Evolutionary conservation across 495 filamentous ascomycete genomes (phyloP).

Genomic region (Friedmanniomyces simplex): DNA sequence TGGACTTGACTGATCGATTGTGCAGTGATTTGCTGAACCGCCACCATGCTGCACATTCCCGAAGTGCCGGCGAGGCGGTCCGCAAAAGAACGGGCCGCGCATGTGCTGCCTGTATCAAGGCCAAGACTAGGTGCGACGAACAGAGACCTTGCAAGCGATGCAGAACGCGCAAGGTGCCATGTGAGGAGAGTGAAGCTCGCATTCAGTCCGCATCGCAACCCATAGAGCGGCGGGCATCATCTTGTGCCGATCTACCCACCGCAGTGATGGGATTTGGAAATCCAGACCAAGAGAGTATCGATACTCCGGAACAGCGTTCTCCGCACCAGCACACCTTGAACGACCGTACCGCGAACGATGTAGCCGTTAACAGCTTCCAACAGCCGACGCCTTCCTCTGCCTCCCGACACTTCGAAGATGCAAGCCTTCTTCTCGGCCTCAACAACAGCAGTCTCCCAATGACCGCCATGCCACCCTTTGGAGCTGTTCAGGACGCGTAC

Average conservation of each 20-base stretch:
- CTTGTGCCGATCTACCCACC: neutral
- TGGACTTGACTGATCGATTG: neutral
- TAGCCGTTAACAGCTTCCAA: neutral
- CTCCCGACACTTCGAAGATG: neutral
- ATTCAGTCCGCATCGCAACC: neutral
- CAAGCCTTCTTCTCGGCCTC: slow-evolving; percentile 5
- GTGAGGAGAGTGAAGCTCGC: slow-evolving; percentile 12
- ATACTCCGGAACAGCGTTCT: no score
- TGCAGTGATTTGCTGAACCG: slow-evolving; percentile 25
- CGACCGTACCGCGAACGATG: neutral
- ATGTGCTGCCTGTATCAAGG: slow-evolving; percentile 22
- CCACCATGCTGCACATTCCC: slow-evolving; percentile 18
- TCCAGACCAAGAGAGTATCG: neutral
- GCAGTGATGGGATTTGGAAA: neutral
- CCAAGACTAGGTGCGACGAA: slow-evolving; percentile 25
- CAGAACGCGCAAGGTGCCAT: slow-evolving; percentile 14
- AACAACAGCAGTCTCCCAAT: neutral
- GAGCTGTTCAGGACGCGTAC: neutral
- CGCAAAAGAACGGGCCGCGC: slow-evolving; percentile 17
- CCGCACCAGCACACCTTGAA: neutral
- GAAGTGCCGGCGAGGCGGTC: neutral
- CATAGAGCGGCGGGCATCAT: neutral
- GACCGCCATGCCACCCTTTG: neutral
- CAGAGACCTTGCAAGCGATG: slow-evolving; percentile 24
- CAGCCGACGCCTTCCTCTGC: neutral